Conservation (phyloP, 192 early-diverging fungal genomes). For the Linnemannia zychae region DNA sequence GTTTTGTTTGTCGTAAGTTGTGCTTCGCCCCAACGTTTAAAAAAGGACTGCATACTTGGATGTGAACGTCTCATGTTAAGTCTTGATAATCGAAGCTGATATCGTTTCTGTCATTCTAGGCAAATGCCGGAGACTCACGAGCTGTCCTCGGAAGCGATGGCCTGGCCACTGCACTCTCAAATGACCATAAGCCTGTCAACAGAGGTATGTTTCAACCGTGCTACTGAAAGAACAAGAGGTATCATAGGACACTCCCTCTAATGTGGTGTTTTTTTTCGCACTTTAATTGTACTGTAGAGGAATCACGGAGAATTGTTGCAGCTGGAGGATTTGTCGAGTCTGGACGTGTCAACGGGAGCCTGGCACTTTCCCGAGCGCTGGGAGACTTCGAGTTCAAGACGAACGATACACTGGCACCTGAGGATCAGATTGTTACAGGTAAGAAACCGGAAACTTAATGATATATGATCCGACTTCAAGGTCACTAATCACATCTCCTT, state of each 20-base stretch:
- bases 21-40: no score
- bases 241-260: neutral
- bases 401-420: slow-evolving; percentile 78
- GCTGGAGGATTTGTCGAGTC: slow-evolving; percentile 99
- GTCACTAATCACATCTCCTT: neutral
- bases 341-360: slow-evolving; percentile 97
- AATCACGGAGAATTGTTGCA: slow-evolving; percentile 86
- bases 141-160: slow-evolving; percentile 88
- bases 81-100: neutral
- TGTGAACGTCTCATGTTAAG: neutral
- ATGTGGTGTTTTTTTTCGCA: neutral
- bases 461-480: neutral
- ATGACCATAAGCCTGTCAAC: slow-evolving; percentile 97
- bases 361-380: slow-evolving; percentile 96
- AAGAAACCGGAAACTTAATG: neutral
- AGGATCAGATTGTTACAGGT: slow-evolving; percentile 95
- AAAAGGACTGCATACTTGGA: no score
- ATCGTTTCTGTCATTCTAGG: slow-evolving; percentile 42
- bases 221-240: neutral
- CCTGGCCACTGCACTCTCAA: slow-evolving; percentile 81
- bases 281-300: slow-evolving; percentile 55
- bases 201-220: slow-evolving; percentile 49
- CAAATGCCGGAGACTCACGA: slow-evolving; percentile 97
- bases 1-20: slow-evolving; percentile 75
- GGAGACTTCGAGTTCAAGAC: slow-evolving; percentile 99